Evolutionary conservation across 73 alveolate genomes (phyloP), one percentile per base, ranked within the genome.

Genomic region (Loxodes magnus): DNA sequence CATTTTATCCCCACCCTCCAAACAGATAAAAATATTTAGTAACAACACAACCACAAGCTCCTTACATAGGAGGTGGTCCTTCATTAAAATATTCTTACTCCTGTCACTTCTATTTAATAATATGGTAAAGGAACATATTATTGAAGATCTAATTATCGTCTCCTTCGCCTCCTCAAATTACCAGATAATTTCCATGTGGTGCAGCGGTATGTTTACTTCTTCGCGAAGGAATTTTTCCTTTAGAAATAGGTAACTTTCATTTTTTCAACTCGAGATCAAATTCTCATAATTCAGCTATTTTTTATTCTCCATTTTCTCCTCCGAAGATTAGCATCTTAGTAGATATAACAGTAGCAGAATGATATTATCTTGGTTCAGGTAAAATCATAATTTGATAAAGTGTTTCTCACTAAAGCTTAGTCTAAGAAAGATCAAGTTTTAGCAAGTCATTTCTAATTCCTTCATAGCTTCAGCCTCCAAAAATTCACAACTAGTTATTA

Each of bases 111-210:
- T n/a, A n/a, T n/a, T n/a, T n/a, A n/a, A n/a, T n/a, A n/a, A n/a
- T n/a, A n/a, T n/a, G n/a, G n/a, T n/a, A n/a, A n/a, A n/a, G n/a
- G n/a, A n/a, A n/a, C n/a, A n/a, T n/a, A n/a, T n/a, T n/a, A n/a
- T n/a, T n/a, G n/a, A n/a, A n/a, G n/a, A n/a, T n/a, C n/a, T n/a
- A n/a, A n/a, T n/a, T n/a, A n/a, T n/a, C n/a, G n/a, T n/a, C n/a
- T n/a, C n/a, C n/a, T n/a, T n/a, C 17, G n/a, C 59, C 59, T 46
- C 59, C 59, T 9, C 28, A 46, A 10, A 46, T 25, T n/a, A 46
- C 9, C 16, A 46, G 7, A 7, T 12, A 16, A 24, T 46, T 24
- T 14, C 59, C 59, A 1, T 22, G 21, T 10, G 59, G n/a, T 1
- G 50, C 39, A 7, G 52, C 28, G n/a, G 59, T 15, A 46, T 46